Conservation (phyloP, 371 early-diverging fungal genomes). For the Apophysomyces variabilis region DNA sequence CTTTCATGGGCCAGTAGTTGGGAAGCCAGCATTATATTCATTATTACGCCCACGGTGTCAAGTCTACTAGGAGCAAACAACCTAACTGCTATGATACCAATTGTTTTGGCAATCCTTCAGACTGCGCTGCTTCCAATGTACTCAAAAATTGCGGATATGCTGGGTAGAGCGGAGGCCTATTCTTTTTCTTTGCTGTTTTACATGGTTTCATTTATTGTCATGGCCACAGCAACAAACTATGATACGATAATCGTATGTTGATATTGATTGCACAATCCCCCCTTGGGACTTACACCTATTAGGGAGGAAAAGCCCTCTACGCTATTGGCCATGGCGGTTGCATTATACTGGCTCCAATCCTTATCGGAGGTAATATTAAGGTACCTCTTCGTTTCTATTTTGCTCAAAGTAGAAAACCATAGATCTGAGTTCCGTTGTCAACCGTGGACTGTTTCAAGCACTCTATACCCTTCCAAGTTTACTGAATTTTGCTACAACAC, state of each 20-base stretch:
- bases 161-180: slow-evolving; percentile 31
- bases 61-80: slow-evolving; percentile 21
- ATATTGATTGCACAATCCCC: neutral
- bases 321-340: slow-evolving; percentile 42
- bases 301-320: slow-evolving; percentile 44
- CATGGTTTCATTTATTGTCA: slow-evolving; percentile 23
- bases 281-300: neutral
- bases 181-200: slow-evolving; percentile 23
- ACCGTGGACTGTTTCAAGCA: slow-evolving; percentile 45
- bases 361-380: slow-evolving; percentile 39
- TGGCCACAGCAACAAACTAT: slow-evolving; percentile 27
- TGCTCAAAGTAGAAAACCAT: slow-evolving; percentile 4
- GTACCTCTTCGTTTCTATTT: neutral
- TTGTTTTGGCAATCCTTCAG: slow-evolving; percentile 23
- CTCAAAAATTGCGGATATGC: slow-evolving; percentile 33
- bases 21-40: slow-evolving; percentile 20
- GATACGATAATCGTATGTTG: slow-evolving; percentile 27
- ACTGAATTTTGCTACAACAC: slow-evolving; percentile 33
- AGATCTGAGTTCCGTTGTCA: slow-evolving; percentile 39
- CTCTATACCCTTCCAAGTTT: slow-evolving; percentile 37
- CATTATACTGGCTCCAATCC: slow-evolving; percentile 37
- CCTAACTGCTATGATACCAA: slow-evolving; percentile 17
- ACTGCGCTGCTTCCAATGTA: slow-evolving; percentile 33
- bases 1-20: slow-evolving; percentile 33
- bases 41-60: slow-evolving; percentile 12